phyloP scores from a whole-genome alignment of 768 basidiomycete genomes.

The Kwoniella mangroviensis region DNA sequence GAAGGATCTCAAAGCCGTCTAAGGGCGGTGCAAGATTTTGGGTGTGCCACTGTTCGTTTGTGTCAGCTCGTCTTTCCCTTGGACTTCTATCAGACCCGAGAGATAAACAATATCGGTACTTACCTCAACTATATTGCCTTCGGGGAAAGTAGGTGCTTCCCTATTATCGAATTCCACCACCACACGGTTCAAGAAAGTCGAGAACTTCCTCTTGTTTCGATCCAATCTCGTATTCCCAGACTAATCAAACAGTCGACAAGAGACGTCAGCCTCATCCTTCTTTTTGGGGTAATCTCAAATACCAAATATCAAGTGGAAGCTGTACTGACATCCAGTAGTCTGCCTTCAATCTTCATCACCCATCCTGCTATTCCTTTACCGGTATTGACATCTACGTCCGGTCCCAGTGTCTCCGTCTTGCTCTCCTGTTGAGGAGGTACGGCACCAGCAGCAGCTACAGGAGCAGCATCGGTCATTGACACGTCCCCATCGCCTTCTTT shows the following conservation, averaged over 20 bases:
- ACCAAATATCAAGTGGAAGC: background rate
- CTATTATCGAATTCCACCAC: constrained; percentile 80
- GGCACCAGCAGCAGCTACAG: no score
- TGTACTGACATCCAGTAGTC: constrained; percentile 65
- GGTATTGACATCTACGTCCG: constrained; percentile 68
- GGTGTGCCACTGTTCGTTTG: constrained; percentile 55
- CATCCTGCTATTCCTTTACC: constrained; percentile 89
- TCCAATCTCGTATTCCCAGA: constrained; percentile 54
- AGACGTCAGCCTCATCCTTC: background rate
- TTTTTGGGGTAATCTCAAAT: background rate
- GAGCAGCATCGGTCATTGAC: constrained; percentile 15
- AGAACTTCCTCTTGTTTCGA: constrained; percentile 70
- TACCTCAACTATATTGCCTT: constrained; percentile 89
- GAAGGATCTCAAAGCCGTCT: constrained; percentile 84
- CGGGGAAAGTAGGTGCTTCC: constrained; percentile 77
- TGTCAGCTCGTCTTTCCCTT: background rate
- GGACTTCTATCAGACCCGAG: background rate
- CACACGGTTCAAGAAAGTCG: constrained; percentile 80
- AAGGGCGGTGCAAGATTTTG: constrained; percentile 60
- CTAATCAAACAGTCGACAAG: constrained; percentile 23
- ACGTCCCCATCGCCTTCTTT: constrained; percentile 17
- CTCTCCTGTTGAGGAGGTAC: background rate
- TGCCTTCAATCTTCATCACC: constrained; percentile 83
- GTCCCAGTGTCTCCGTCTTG: constrained; percentile 7
- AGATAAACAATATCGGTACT: constrained; percentile 23